Conservation (phyloP, 768 basidiomycete species). For the Podaxis sp. region DNA sequence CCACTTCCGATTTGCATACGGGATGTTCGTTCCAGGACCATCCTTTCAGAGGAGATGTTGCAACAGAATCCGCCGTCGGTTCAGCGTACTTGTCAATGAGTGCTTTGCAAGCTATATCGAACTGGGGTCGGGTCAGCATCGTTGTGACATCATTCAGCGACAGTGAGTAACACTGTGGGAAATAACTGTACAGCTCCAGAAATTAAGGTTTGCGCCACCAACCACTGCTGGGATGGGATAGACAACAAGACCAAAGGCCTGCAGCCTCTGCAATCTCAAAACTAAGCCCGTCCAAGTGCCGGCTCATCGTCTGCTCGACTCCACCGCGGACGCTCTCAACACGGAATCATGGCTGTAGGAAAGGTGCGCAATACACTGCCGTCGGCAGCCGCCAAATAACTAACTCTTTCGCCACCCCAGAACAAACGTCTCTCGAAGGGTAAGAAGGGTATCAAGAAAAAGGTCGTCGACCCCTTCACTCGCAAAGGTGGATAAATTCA, state of each 20-base stretch:
- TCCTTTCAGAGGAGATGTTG: slow-evolving; percentile 32
- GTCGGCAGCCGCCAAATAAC: slow-evolving; percentile 7
- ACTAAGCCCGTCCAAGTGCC: slow-evolving; percentile 37
- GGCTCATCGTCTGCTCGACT: slow-evolving; percentile 42
- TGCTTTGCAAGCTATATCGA: slow-evolving; percentile 57
- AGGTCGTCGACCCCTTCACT: slow-evolving; percentile 99
- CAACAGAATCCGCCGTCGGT: not conserved
- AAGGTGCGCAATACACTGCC: slow-evolving; percentile 48
- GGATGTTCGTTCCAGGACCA: slow-evolving; percentile 35
- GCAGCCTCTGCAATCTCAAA: slow-evolving; percentile 31
- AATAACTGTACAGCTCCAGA: slow-evolving; percentile 44
- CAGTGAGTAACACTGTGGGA: slow-evolving; percentile 37
- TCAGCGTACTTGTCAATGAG: slow-evolving; percentile 35
- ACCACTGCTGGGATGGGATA: slow-evolving; percentile 20
- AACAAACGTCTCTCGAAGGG: slow-evolving; percentile 99
- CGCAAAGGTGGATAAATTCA: slow-evolving; percentile 75
- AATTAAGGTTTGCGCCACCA: slow-evolving; percentile 68
- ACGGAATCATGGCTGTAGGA: slow-evolving; percentile 77
- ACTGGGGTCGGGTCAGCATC: slow-evolving; percentile 58
- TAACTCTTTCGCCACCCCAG: slow-evolving; percentile 37
- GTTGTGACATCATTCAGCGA: slow-evolving; percentile 19
- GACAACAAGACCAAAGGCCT: slow-evolving; percentile 31
- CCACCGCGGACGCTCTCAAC: slow-evolving; percentile 35
- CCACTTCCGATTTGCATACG: slow-evolving; percentile 3
- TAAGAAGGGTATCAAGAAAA: slow-evolving; percentile 99